Percentiles rank a stretch among this genome's conserved stretches.
Conservation (phyloP, 1,139 yeast species). For the Arxiozyma slooffiae region DNA sequence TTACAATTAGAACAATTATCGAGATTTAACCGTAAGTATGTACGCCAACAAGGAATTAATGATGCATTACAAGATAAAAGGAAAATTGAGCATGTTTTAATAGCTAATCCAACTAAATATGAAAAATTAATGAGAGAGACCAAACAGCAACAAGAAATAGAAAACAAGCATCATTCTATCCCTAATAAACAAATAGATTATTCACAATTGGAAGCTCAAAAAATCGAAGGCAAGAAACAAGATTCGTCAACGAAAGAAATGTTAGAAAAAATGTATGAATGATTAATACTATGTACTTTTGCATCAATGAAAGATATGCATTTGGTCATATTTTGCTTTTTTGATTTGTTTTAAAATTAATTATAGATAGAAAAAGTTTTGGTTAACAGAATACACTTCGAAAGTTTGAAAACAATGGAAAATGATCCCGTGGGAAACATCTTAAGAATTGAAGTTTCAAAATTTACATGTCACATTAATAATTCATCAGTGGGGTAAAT, state of each 20-base stretch:
- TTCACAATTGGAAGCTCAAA: conserved; percentile 16
- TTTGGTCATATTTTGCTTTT: too few species aligned
- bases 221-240: conserved; percentile 19
- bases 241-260: conserved; percentile 12
- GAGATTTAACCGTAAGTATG: conserved; percentile 20
- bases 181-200: background rate
- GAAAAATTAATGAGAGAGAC: conserved; percentile 18
- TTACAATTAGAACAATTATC: conserved; percentile 20
- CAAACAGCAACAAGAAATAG: conserved; percentile 4
- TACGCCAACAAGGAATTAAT: conserved; percentile 20
- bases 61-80: conserved; percentile 21
- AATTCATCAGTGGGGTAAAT: background rate
- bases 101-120: conserved; percentile 30
- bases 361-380: background rate
- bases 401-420: too few species aligned
- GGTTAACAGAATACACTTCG: too few species aligned
- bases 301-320: too few species aligned
- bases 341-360: background rate
- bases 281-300: background rate
- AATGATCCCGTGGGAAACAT: too few species aligned
- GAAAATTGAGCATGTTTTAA: conserved; percentile 24
- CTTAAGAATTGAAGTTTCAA: too few species aligned
- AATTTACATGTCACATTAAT: too few species aligned
- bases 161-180: background rate
- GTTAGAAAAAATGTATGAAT: conserved; percentile 21